Conservation (phyloP, 2,329 filamentous ascomycete species). For the Boeremia lycopersici region DNA sequence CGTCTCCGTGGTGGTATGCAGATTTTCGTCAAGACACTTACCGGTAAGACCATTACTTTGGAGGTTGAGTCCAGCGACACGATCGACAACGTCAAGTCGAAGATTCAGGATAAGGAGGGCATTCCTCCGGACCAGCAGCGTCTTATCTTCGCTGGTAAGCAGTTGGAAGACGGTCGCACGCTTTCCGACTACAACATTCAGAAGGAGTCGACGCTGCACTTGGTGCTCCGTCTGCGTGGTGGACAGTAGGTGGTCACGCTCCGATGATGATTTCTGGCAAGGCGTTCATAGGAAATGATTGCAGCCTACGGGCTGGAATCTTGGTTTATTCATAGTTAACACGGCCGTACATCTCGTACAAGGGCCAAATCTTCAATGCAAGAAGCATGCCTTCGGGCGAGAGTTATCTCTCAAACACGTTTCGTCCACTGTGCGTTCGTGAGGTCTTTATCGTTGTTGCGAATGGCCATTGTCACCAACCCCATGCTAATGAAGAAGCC, state of each 20-base stretch:
- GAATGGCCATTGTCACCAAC: too few relatives aligned
- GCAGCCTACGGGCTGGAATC: constrained; percentile 29
- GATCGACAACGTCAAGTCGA: constrained; percentile 92
- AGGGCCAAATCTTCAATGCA: constrained; percentile 34
- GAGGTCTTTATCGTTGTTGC: too few relatives aligned
- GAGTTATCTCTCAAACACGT: constrained; percentile 28
- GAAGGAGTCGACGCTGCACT: constrained; percentile 69
- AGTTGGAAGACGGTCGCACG: constrained; percentile 89
- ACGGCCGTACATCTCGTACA: constrained; percentile 22
- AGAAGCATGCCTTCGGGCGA: constrained; percentile 41
- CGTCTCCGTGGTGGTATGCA: constrained; percentile 82
- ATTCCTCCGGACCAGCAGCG: constrained; percentile 95
- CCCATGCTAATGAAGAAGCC: too few relatives aligned
- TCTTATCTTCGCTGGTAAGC: constrained; percentile 91
- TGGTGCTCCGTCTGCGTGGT: constrained; percentile 66
- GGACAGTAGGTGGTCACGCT: constrained; percentile 52
- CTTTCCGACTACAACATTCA: constrained; percentile 97
- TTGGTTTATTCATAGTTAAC: constrained; percentile 39
- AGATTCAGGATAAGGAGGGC: constrained; percentile 80
- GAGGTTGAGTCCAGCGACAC: constrained; percentile 90
- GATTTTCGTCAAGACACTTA: constrained; percentile 64
- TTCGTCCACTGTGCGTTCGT: too few relatives aligned
- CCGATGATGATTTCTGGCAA: constrained; percentile 29
- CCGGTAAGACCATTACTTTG: constrained; percentile 90
- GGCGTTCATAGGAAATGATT: constrained; percentile 39